Evolutionary conservation across 257 asterid species (phyloP), one percentile per base, ranked within the genome.

Genomic region (Jacaranda mimosifolia): DNA sequence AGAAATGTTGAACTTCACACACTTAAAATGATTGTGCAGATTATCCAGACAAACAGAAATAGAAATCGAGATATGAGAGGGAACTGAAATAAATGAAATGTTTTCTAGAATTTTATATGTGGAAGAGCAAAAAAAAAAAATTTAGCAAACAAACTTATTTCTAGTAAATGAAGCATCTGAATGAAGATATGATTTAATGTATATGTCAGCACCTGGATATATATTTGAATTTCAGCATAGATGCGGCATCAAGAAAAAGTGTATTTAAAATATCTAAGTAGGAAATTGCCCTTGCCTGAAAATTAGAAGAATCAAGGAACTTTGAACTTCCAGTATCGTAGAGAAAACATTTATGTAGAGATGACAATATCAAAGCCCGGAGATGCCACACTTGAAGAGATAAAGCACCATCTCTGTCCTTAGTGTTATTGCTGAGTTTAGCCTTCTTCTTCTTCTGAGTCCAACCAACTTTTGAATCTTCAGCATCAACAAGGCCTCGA

Each of bases 341-440:
- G 76, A 95, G 90, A 78, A 95, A 95, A 85, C 92, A 89, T 72
- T 93, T 89, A 45, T 91, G 97, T 15, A 93, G 85, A 36, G 97
- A 85, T 48, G 96, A 90, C 74, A 87, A 69, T 78, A 93, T 81
- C 86, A 90, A 74, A 49, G 97, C 88, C 65, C 97, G 89, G 51
- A 90, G 85, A 85, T 86, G 97, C 99, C 99, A 95, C 73, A 75
- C 68, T 74, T 81, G 91, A 75, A 81, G 73, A 63, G 91, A 82
- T 36, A 84, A 51, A 63, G 80, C 83, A 75, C 71, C 68, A 72
- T 85, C 89, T 5, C 60, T 63, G 75, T 84, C 88, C 68, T 81
- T 86, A 9, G 77, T 76, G 76, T 69, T 82, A 66, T 62, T 72
- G 70, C 53, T 68, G 74, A 83, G 86, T 91, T 93, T 93, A 51